Percentiles rank a stretch among this genome's conserved stretches.
These are phyloP conservation scores for Zygosaccharomyces rouxii DNA, from an alignment of 805 yeast genomes.

Conservation along the genomic window DNA sequence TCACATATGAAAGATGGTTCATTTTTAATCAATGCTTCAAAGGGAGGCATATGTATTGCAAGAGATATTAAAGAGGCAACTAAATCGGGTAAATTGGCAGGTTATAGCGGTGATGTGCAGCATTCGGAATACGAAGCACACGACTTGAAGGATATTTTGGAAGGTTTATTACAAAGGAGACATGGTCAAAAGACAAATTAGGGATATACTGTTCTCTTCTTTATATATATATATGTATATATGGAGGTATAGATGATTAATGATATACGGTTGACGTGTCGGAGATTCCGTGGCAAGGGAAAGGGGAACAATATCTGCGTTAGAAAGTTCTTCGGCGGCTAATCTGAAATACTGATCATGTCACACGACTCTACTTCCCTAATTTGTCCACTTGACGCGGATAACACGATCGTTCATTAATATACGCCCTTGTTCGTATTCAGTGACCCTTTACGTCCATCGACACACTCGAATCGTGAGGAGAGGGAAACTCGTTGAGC, in stretches of 20 bases:
- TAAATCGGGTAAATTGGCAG: not conserved
- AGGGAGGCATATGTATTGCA: not conserved
- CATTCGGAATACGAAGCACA: not conserved
- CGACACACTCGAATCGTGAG: slow-evolving; percentile 2
- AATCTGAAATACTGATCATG: too few species aligned
- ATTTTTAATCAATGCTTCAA: not conserved
- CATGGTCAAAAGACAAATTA: not conserved
- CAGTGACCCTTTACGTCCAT: not conserved
- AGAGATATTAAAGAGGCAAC: not conserved
- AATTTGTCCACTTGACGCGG: not conserved
- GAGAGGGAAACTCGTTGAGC: not conserved
- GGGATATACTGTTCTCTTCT: not conserved
- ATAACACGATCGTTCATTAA: not conserved
- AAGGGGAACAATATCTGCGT: too few species aligned
- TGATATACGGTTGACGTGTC: too few species aligned
- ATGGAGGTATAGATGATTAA: not conserved
- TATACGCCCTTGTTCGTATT: not conserved
- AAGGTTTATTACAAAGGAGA: not conserved
- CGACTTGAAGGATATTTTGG: not conserved
- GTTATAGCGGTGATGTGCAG: not conserved
- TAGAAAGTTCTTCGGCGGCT: too few species aligned
- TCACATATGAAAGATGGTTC: not conserved
- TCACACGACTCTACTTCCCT: too few species aligned
- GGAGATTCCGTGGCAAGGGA: too few species aligned
- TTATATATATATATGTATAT: not conserved